A percentile compares a stretch with the other conserved stretches of the same genome.
These are phyloP conservation scores for Coemansia umbellata DNA, from an alignment of 192 early-diverging fungal genomes.

Conservation along the genomic window DNA sequence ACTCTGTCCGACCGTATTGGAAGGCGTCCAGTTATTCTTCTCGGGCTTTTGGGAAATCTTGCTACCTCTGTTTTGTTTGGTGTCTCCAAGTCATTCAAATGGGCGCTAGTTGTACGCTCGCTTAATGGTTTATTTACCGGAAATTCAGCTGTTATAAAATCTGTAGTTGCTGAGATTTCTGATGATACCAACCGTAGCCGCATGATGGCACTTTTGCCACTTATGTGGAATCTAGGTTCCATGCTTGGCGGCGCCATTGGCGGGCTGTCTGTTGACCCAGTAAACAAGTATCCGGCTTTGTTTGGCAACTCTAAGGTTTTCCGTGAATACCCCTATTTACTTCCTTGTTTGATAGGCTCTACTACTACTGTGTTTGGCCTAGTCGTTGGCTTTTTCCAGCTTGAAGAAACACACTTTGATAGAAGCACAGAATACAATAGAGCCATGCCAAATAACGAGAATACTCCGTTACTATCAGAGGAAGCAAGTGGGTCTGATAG, in stretches of 20 bases:
- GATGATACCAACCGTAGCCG: slow-evolving; percentile 69
- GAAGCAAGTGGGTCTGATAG: not conserved
- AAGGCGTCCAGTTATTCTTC: slow-evolving; percentile 67
- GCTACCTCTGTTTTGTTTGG: slow-evolving; percentile 70
- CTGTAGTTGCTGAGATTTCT: slow-evolving; percentile 78
- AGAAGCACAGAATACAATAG: no score
- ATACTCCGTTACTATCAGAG: not conserved
- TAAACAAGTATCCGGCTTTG: slow-evolving; percentile 54
- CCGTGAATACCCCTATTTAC: slow-evolving; percentile 65
- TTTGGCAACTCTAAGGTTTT: slow-evolving; percentile 60
- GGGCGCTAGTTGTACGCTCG: slow-evolving; percentile 58
- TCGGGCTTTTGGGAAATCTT: slow-evolving; percentile 69
- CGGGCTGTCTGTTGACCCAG: slow-evolving; percentile 74
- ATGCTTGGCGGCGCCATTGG: slow-evolving; percentile 67
- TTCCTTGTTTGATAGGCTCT: slow-evolving; percentile 74
- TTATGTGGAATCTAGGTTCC: slow-evolving; percentile 61
- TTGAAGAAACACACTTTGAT: slow-evolving; percentile 65
- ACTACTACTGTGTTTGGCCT: slow-evolving; percentile 59
- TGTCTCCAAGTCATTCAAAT: slow-evolving; percentile 51
- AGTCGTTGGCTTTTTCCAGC: slow-evolving; percentile 55
- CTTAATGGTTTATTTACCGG: slow-evolving; percentile 67
- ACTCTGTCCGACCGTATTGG: slow-evolving; percentile 71
- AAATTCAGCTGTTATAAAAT: slow-evolving; percentile 75
- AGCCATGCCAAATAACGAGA: not conserved
- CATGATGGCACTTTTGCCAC: slow-evolving; percentile 69